Base-by-base conservation (phyloP, 2,329 filamentous ascomycete genomes). In the Colletotrichum paranaense region DNA sequence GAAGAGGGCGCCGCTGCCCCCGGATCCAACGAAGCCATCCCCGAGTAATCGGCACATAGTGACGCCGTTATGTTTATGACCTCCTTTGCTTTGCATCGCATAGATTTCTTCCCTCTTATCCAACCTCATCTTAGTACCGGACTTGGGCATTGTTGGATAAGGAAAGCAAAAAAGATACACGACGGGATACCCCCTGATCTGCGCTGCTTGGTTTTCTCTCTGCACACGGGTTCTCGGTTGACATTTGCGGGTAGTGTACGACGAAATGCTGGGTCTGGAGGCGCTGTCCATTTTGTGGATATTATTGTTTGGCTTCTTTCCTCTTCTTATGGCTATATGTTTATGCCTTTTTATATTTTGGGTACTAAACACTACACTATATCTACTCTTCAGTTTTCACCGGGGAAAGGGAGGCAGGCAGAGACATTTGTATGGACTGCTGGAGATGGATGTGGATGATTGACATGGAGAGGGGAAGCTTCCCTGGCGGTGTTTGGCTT, bases 1-100 rank as follows among this genome's bases (percentile, higher is more conserved):
- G 87, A 90, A 62, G 87, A 88, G 12, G 62, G 75, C 62, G 71
- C 70, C 14, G 42, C 38, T 38, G 60, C 59, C 42, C 42, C 42
- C 42, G 42, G 42, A 26, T 38, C 55, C 38, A 69, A 53, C 30
- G 73, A 75, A 30, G 52, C 72, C 24, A 75, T 75, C 42, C 74
- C 74, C 49, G 74, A 75, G 72, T 75, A 73, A 71, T 73, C 24
- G 60, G 35, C 28, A 68, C 53, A 64, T 56, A n/a, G 56, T 64
- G 62, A 73, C 69, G 62, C 49, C 46, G 30, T 73, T 71, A 73
- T 71, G 71, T 71, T 73, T 73, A 73, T 73, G 71, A 73, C 56
- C 49, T 72, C 22, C 46, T 56, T 65, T 57, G 67, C 67, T 70
- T 35, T 70, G 67, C 70, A 12, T 52, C 67, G 67, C 62, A 73